These are phyloP conservation scores for Basipetospora chlamydospora DNA, from an alignment of 2,329 filamentous ascomycete species.

Conservation along the genomic window DNA sequence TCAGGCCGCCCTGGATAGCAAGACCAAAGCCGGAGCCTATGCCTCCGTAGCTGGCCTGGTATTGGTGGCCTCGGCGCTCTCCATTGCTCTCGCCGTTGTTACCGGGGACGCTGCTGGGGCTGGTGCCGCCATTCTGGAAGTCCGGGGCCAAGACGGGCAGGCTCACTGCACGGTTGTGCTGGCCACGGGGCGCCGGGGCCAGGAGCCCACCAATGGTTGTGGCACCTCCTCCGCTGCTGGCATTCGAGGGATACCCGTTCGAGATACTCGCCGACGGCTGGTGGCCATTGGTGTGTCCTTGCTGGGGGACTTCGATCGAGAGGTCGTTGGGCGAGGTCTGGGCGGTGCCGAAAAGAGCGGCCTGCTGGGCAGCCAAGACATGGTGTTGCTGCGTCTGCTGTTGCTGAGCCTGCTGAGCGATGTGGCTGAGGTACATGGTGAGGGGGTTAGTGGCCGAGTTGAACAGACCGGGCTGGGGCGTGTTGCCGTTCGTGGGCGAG, in stretches of 20 bases:
- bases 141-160: conserved; percentile 58
- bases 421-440: conserved; percentile 83
- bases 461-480: conserved; percentile 54
- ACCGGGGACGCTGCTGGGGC: conserved; percentile 32
- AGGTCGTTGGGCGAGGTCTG: conserved; percentile 44
- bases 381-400: conserved; percentile 65
- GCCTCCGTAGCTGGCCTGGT: conserved; percentile 47
- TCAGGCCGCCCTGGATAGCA: conserved; percentile 48
- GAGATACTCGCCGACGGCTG: conserved; percentile 52
- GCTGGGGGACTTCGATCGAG: conserved; percentile 38
- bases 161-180: conserved; percentile 73
- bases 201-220: conserved; percentile 65
- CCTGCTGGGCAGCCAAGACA: conserved; percentile 60
- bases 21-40: conserved; percentile 46
- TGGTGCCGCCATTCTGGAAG: conserved; percentile 44
- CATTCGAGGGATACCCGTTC: conserved; percentile 43
- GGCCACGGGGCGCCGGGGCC: conserved; percentile 48
- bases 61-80: conserved; percentile 50
- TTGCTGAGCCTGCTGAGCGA: conserved; percentile 56
- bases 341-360: conserved; percentile 64
- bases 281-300: conserved; percentile 47
- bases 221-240: conserved; percentile 31
- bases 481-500: conserved; percentile 39
- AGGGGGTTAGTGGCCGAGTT: conserved; percentile 77
- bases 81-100: conserved; percentile 26